phyloP scores from a whole-genome alignment of 805 yeast genomes.

The Suhomyces xylopsoci region DNA sequence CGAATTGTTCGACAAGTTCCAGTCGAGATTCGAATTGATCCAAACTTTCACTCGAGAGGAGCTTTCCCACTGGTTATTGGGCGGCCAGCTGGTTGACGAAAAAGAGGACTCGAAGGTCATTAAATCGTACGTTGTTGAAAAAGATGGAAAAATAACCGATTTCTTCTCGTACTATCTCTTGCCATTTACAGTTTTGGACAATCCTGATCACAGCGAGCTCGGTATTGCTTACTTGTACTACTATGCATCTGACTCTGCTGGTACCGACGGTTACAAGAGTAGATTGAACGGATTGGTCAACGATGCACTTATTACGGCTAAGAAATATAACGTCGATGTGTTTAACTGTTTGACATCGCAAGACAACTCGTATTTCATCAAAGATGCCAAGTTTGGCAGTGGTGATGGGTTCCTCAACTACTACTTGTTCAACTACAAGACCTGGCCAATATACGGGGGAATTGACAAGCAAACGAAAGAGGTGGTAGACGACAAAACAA shows the following conservation, averaged over 20 bases:
- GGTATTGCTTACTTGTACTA: constrained; percentile 88
- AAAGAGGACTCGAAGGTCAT: constrained; percentile 50
- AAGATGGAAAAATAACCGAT: constrained; percentile 71
- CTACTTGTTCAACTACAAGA: constrained; percentile 86
- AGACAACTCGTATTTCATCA: constrained; percentile 82
- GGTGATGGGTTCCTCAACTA: constrained; percentile 93
- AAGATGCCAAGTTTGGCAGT: constrained; percentile 80
- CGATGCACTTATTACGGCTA: constrained; percentile 77
- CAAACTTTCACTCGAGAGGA: constrained; percentile 71
- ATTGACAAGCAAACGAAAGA: constrained; percentile 53
- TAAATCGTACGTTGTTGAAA: constrained; percentile 73
- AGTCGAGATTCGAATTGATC: constrained; percentile 65
- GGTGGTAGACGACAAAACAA: constrained; percentile 51
- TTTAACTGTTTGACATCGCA: constrained; percentile 90
- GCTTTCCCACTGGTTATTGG: constrained; percentile 77
- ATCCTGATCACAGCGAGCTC: constrained; percentile 59
- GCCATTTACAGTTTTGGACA: constrained; percentile 79
- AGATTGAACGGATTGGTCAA: constrained; percentile 61
- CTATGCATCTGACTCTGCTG: constrained; percentile 71
- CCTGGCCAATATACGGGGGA: constrained; percentile 82
- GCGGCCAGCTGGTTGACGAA: constrained; percentile 26
- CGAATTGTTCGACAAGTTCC: constrained; percentile 58
- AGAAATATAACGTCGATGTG: constrained; percentile 72
- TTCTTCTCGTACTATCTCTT: constrained; percentile 85
- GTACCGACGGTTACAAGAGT: constrained; percentile 45